Evolutionary conservation across 2,329 filamentous ascomycete species (phyloP), one percentile per base, ranked within the genome.

Genomic region (Curvularia lunata): DNA sequence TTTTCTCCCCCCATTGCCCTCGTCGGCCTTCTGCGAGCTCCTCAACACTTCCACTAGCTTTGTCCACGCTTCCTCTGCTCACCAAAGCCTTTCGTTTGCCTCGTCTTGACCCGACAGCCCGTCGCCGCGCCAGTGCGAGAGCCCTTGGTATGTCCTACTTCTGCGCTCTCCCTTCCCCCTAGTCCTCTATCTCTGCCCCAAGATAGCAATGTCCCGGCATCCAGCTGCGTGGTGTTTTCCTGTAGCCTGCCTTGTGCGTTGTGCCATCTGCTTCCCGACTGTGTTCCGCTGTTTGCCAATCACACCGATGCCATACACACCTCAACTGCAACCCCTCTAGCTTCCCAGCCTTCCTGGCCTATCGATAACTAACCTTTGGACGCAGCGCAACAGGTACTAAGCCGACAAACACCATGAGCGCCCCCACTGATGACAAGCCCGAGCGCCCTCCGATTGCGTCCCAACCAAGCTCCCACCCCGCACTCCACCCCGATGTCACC

Each of bases 401-500:
- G 42, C 46, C 40, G 54, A 43, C 43, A 41, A 56, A 28, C 65
- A 61, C 46, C 58, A 75, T 75, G 71, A 62, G 68, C 38, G 59
- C 66, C 52, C 61, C 73, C 43, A 65, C 68, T 4, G 64, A 67
- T 56, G 48, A 63, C 48, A 58, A 58, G 32, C 58, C 58, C 38
- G 56, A 51, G 42, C 47, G 57, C 16, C 64, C 65, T 18, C 67
- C 68, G 25, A 67, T 72, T 54, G 70, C 71, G 40, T 63, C 67
- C n/a, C 56, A 62, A 32, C 52, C 63, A 27, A 67, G 68, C 40
- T 66, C 71, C 25, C 76, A 79, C 69, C 78, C 78, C 28, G 78
- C 77, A 5, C 74, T 79, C 28, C 69, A 77, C 19, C 70, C 74
- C 50, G 73, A 69, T 38, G 61, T 78, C 54, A 79, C 74, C 47